phyloP scores from a whole-genome alignment of 306 rosid species.

The Prosopis cineraria region DNA sequence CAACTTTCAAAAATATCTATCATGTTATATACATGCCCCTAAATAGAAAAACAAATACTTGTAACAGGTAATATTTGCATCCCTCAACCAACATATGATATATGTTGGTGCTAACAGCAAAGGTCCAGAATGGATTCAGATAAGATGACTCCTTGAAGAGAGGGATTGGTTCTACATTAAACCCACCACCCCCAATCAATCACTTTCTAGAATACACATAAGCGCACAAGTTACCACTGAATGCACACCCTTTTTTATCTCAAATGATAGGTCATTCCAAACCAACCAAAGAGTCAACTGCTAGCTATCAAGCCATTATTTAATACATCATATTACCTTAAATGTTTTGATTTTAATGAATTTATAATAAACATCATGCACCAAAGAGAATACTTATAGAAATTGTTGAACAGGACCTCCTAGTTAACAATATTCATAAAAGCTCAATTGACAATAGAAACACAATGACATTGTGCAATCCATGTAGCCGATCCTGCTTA shows the following conservation, averaged over 20 bases:
- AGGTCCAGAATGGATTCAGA: constrained; percentile 7
- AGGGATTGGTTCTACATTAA: background rate
- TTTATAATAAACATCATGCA: no score
- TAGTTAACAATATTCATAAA: no score
- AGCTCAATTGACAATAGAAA: no score
- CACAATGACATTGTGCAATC: no score
- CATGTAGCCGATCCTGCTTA: no score
- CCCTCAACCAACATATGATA: background rate
- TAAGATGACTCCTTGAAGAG: background rate
- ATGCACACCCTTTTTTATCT: constrained; percentile 15
- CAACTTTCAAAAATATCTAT: constrained; percentile 16
- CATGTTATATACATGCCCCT: background rate
- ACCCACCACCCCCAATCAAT: background rate
- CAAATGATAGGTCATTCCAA: background rate
- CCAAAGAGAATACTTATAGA: no score
- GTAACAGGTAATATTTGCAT: background rate
- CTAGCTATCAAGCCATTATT: background rate
- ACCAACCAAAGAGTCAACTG: background rate
- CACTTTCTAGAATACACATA: constrained; percentile 11
- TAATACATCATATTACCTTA: background rate
- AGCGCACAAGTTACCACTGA: constrained; percentile 24
- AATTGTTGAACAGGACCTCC: no score
- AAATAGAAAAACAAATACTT: background rate
- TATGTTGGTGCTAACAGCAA: background rate
- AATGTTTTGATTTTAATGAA: background rate